These are phyloP conservation scores for Entoloma clypeatum DNA, from an alignment of 1,284 basidiomycete genomes.

Conservation along the genomic window DNA sequence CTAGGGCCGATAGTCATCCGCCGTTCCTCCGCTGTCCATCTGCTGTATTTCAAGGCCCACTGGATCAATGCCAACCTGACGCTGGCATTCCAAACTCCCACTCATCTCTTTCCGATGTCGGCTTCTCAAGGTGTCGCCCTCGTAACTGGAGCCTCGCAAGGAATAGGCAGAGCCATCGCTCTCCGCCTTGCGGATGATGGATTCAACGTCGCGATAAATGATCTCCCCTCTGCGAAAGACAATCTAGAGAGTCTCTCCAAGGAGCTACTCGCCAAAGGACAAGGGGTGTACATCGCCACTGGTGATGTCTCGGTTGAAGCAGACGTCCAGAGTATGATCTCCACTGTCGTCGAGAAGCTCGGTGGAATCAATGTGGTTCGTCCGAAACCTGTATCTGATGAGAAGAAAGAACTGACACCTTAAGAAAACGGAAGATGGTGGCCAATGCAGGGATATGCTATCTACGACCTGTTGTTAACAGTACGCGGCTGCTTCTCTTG, in stretches of 20 bases:
- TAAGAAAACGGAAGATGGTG: constrained; percentile 25
- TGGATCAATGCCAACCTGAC: too few species aligned
- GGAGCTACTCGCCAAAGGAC: constrained; percentile 12
- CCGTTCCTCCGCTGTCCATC: too few species aligned
- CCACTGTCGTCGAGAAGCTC: constrained; percentile 19
- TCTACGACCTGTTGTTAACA: constrained; percentile 16
- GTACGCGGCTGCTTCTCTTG: constrained; percentile 10
- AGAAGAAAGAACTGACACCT: neutral
- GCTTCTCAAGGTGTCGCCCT: constrained; percentile 15
- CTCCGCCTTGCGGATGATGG: constrained; percentile 15
- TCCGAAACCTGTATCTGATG: neutral
- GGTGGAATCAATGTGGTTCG: constrained; percentile 24
- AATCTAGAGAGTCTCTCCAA: constrained; percentile 6
- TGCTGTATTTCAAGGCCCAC: too few species aligned
- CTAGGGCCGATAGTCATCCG: too few species aligned
- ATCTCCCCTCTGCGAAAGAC: constrained; percentile 9
- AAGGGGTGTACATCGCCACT: constrained; percentile 5
- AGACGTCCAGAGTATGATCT: constrained; percentile 14
- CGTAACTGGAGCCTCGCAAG: constrained; percentile 14
- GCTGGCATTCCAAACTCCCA: too few species aligned
- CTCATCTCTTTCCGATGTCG: too few species aligned
- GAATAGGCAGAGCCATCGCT: constrained; percentile 13
- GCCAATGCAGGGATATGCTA: constrained; percentile 23
- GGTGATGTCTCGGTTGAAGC: constrained; percentile 14
- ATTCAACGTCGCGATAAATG: constrained; percentile 16